Evolutionary conservation across 2,329 filamentous ascomycete species (phyloP).

Genomic region (Aspergillus transmontanensis): DNA sequence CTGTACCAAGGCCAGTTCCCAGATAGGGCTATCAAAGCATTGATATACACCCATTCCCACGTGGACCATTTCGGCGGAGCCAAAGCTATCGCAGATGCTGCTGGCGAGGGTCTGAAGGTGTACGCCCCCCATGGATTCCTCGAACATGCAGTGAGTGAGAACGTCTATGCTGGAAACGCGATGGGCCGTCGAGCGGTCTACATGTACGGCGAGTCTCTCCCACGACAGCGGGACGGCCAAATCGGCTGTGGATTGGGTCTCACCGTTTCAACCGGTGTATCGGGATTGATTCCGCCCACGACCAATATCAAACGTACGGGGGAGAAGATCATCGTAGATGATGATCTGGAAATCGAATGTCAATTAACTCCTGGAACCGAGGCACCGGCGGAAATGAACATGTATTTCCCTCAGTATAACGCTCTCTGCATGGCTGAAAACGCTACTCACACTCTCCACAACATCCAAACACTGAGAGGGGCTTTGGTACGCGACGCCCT

Average conservation of each 20-base stretch:
- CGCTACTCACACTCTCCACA: constrained; percentile 46
- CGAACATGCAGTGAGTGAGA: constrained; percentile 43
- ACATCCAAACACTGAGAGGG: constrained; percentile 46
- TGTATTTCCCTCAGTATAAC: constrained; percentile 41
- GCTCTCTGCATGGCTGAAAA: constrained; percentile 44
- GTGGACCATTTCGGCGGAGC: constrained; percentile 43
- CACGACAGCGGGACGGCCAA: constrained; percentile 32
- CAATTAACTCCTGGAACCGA: constrained; percentile 47
- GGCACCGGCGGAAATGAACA: constrained; percentile 46
- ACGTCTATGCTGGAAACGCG: constrained; percentile 40
- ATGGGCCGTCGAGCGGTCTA: constrained; percentile 42
- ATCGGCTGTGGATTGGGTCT: constrained; percentile 44
- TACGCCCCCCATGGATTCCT: constrained; percentile 45
- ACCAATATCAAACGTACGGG: constrained; percentile 34
- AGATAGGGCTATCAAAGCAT: constrained; percentile 29
- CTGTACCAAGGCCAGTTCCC: constrained; percentile 33
- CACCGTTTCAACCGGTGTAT: constrained; percentile 29
- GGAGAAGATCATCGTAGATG: constrained; percentile 34
- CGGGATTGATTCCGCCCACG: constrained; percentile 40
- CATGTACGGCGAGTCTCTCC: constrained; percentile 44
- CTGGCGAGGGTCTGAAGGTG: constrained; percentile 19
- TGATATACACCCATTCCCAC: constrained; percentile 48
- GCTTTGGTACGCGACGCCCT: constrained; percentile 45
- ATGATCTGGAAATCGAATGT: constrained; percentile 43
- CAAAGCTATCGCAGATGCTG: constrained; percentile 17